Evolutionary conservation across 352 stramenopile genomes (phyloP), one percentile per base, ranked within the genome.

Genomic region (Pilasporangium apinafurcum): DNA sequence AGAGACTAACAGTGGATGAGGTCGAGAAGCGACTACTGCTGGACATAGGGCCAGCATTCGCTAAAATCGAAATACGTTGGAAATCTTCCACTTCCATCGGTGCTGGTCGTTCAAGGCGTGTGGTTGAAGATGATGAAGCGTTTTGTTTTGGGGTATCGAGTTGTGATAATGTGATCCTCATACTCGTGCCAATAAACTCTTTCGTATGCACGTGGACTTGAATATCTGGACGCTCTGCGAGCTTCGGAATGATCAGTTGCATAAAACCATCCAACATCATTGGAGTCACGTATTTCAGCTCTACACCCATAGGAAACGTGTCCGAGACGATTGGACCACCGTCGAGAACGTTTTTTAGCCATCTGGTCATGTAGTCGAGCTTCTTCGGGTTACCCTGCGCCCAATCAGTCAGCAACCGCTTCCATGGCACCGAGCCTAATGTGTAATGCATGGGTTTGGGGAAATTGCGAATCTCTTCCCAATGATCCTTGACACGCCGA

Each of bases 221-320:
- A 36, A 94, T 75, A 41, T 94, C 79, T 18, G 70, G 67, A 10
- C 82, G 69, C 53, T 94, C 82, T 3, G 82, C 77, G 10, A 94
- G 65, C 47, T 94, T 94, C 4, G 79, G 82, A 37, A 94, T 94
- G 35, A 94, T 74, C 13, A 94, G 56, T 55, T 94, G 82, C 71
- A 94, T 94, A 55, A 94, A 94, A 14, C 82, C 82, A 46, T 94
- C 82, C 35, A 94, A 56, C 82, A 94, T 94, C 82, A 94, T 94
- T 6, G 82, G 82, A 17, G 82, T 94, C 36, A 94, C 82, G 38
- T 86, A 91, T 59, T 94, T 94, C 50, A 94, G 73, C 51, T 94
- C 82, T 12, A 92, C 82, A 18, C 82, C 82, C 70, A 94, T 90
- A 0, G 82, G 82, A 52, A 94, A 94, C 26, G 74, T 86, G 24